Base-by-base conservation (phyloP, 2,329 filamentous ascomycete genomes). In the Botrytis galanthina region DNA sequence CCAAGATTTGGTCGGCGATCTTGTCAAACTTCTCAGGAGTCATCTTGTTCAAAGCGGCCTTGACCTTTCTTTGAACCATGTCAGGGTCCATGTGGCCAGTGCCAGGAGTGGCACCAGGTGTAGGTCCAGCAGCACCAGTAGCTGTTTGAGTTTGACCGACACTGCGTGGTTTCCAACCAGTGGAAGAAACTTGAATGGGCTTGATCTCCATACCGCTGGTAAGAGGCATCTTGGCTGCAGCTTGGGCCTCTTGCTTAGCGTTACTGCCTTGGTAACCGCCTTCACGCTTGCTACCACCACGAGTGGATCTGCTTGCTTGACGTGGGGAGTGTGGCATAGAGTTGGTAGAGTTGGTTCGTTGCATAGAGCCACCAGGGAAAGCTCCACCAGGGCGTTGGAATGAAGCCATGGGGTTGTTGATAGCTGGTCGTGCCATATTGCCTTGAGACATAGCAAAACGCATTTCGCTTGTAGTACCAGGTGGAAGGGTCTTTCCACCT, bases 31-130 rank as follows among this genome's bases (percentile, higher is more conserved):
- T 99, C 85, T 99, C 96, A 0, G 96, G 96, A 0, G 96, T 98
- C 96, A 99, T 98, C 92, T 99, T 99, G 90, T 99, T 99, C 80
- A 99, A 87, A 75, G 93, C 93, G 76, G 94, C 92, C 91, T 99
- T 99, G 82, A 99, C 96, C 91, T 99, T 99, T 79, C 95, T 92
- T 86, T 99, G 96, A 74, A 99, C 96, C 86, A 96, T 90, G 79
- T 95, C 93, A 37, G 96, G 95, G 77, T 97, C 90, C 85, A 98
- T 89, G 79, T 93, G 87, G 14, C 86, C 85, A 73, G 84, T 78
- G 71, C 81, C 84, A 73, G 84, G 81, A 63, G 82, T 84, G 74
- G 85, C 82, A 76, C 85, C 83, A 73, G 86, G 83, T 74, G 84
- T 80, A 73, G 83, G 81, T 54, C 83, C 81, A 61, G 83, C 75